Evolutionary conservation across 1,284 basidiomycete species (phyloP), one percentile per base, ranked within the genome.

Genomic region (Entoloma clypeatum): DNA sequence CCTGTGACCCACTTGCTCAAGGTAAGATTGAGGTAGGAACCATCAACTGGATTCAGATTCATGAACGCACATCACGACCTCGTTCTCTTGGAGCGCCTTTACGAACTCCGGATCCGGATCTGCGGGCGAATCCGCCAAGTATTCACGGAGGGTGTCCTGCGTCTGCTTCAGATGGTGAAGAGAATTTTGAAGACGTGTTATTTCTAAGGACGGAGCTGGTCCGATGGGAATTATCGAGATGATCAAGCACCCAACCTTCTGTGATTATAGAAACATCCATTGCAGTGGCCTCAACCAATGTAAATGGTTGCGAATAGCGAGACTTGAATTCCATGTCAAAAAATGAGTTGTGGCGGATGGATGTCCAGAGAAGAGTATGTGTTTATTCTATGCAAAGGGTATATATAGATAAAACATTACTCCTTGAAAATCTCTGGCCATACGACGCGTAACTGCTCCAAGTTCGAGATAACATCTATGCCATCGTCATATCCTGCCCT

Each of bases 291-390:
- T 91, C 75, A 37, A 66, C 60, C 17, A 88, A 60, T 4, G 85
- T 81, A 62, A 91, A 91, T 0, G 88, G 88, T 50, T 91, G 87
- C 3, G 69, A 44, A 59, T 85, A 79, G 33, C 71, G 75, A 28
- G 84, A 80, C 38, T 51, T 67, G 60, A 79, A 87, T 33, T 82
- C 80, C 81, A 86, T 82, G 25, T 13, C 21, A 7, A 19, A n/a
- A 8, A 29, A 25, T 14, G 7, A 13, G 14, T 16, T 26, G 22
- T 23, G 27, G 27, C 30, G 8, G 22, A 35, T 19, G 24, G n/a
- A 13, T 17, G 36, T 1, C 18, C 29, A 25, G 11, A 26, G 11
- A 9, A 16, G 24, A 17, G 43, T 27, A 43, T 39, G 26, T 27
- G n/a, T 9, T 32, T 22, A 38, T n/a, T 29, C 28, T 41, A 21